Evolutionary conservation across 129 eudicot genomes (phyloP), one percentile per base, ranked within the genome.

Genomic region (Heracleum sosnowskyi): DNA sequence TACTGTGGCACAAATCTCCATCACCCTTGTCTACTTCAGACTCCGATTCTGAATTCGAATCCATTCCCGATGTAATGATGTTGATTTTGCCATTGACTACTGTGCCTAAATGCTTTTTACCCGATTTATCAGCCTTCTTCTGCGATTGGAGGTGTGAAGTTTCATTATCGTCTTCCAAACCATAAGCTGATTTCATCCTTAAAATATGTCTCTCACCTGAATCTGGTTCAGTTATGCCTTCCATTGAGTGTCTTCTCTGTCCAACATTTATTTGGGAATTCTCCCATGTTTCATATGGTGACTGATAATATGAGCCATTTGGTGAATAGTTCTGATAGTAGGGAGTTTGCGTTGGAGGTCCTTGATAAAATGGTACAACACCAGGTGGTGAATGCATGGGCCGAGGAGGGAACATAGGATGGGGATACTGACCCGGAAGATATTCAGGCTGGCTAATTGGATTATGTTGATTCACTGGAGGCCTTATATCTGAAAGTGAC

Each of bases 61-160:
- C 89, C 41, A 83, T 72, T 72, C 60, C 91, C 29, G 83, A 88
- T 78, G 91, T 86, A 28, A 90, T 88, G 81, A 80, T 91, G 74
- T 90, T 95, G 44, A 95, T 88, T 77, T 95, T 91, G 53, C 94
- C 91, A 26, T 88, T 88, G 22, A 95, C 93, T 81, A 95, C 98
- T 77, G 18, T 79, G 80, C 93, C 90, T 40, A 97, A 83, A 64
- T 88, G 83, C 79, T 83, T 90, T 87, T 82, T 89, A 74, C 81
- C 81, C 29, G 89, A 83, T 66, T 83, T 81, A 45, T 91, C 95
- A 74, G 77, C 47, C 80, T 68, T 82, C 73, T 84, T 87, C 26
- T 79, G 84, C 69, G 51, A 71, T 76, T 68, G 76, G 76, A 68
- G 6, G 22, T 78, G 70, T 74, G 88, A 81, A 78, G 74, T 83